Evolutionary conservation across 495 filamentous ascomycete species (phyloP), one percentile per base, ranked within the genome.

Genomic region (Aspergillus sclerotiicarbonarius): DNA sequence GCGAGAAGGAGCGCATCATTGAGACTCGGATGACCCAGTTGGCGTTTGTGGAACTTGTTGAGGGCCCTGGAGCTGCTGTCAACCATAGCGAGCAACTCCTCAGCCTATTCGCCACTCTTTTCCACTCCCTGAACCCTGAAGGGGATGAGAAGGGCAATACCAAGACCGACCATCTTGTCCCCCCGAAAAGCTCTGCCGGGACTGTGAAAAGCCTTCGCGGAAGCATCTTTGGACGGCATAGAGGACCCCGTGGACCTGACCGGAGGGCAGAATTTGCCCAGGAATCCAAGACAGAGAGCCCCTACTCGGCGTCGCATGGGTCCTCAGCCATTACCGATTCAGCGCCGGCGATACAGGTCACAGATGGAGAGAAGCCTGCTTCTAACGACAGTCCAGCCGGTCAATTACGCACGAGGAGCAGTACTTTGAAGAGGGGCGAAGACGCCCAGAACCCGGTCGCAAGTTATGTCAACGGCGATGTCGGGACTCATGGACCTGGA

Each of bases 21-120:
- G 89, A 97, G 69, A 82, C 96, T 31, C 95, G 93, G 66, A 96
- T 98, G 84, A 96, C 92, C 8, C 91, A 96, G 62, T 78, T 98
- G 57, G 81, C 90, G 4, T 83, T 98, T 37, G 66, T 91, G 10
- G 94, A 98, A 71, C 76, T 92, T 10, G 64, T 89, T 15, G 90
- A 96, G 66, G 92, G 90, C 6, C 82, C 92, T 0, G 85, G 89
- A 58, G 82, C 85, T 53, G 92, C 94, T 10, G 87, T 96, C 33
- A 92, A 94, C 63, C 84, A 85, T 54, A 90, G 87, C 62, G 86
- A 90, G 51, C 88, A 95, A 61, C 79, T 98, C 25, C 76, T 98
- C 25, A 81, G 83, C n/a, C 76, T 98, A 6, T 98, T 93, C 62
- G 80, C 82, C 9, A 78, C 86, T 57, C 73, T 96, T 8, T 97